phyloP scores from a whole-genome alignment of 148 eudicot species.

The Mesembryanthemum crystallinum region DNA sequence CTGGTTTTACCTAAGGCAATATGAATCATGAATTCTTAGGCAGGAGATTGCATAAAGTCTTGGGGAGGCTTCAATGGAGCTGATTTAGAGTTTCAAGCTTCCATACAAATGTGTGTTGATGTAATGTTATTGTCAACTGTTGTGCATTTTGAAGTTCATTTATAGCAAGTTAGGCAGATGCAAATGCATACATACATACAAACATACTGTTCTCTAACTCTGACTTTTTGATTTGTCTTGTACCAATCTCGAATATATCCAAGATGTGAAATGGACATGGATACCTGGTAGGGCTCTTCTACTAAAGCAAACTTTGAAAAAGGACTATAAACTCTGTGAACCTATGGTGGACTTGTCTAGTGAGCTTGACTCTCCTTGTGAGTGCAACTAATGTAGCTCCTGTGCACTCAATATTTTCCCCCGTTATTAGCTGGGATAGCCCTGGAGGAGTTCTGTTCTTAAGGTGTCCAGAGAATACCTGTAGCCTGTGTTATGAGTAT shows the following conservation, averaged over 20 bases:
- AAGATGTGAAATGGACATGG: neutral
- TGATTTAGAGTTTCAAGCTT: neutral
- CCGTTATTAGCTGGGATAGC: neutral
- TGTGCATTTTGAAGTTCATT: neutral
- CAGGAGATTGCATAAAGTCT: neutral
- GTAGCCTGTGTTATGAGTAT: neutral
- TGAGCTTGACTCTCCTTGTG: neutral
- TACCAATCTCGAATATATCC: neutral
- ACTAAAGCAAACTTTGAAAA: no score
- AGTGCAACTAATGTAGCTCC: neutral
- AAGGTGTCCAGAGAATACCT: neutral
- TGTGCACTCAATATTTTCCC: neutral
- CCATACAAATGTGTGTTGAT: neutral
- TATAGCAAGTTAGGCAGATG: neutral
- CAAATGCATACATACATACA: no score
- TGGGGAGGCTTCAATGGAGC: neutral
- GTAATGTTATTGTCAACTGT: neutral
- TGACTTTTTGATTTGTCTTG: neutral
- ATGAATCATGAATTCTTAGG: neutral
- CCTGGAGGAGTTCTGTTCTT: neutral
- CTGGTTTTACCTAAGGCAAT: constrained; percentile 5
- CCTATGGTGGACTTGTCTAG: neutral
- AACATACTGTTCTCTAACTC: no score
- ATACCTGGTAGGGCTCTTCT: neutral
- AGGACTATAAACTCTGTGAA: neutral